Evolutionary conservation across 441 rosid genomes (phyloP), one percentile per base, ranked within the genome.

Genomic region (Metrosideros polymorpha): DNA sequence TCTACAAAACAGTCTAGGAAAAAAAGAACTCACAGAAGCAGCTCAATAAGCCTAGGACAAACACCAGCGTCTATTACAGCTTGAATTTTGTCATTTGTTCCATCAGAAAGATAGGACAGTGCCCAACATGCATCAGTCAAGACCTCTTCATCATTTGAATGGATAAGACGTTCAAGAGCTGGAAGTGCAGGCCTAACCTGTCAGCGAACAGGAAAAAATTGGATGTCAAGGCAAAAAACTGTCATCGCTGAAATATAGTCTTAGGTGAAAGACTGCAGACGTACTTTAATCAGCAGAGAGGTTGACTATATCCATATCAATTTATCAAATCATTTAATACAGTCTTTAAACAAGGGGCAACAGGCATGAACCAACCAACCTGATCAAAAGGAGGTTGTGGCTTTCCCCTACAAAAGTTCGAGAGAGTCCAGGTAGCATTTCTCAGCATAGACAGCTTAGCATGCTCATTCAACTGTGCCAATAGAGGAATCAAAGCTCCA

Each of bases 391-490:
- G 85, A 85, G 98, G 98, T 79, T 93, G 98, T 84, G 99, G 99
- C 90, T 96, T 96, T 88, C 98, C 99, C 61, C 98, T 89, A 47
- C 98, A 96, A 82, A 96, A 97, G 89, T 94, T 95, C 30, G 98
- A 96, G n/a, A 97, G 94, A 7, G 98, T 97, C 99, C 99, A 97
- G 45, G 99, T 96, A 86, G 98, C 98, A 93, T 96, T 97, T 87
- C 97, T 93, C 66, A 95, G 94, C 98, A 97, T 97, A 3, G 99
- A 95, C 75, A 96, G 93, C 87, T 96, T 94, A 49, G 97, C 94
- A 89, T 93, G 93, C 89, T 95, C 98, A 89, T 92, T 97, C 86
- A 97, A 86, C 87, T 94, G 98, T 12, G 92, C 89, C 75, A 96
- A 88, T 85, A 97, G 86, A 30, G 98, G 97, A 39, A 88, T 85